Conservation (phyloP, 2,329 filamentous ascomycete species). For the Pyrenochaeta sp. region DNA sequence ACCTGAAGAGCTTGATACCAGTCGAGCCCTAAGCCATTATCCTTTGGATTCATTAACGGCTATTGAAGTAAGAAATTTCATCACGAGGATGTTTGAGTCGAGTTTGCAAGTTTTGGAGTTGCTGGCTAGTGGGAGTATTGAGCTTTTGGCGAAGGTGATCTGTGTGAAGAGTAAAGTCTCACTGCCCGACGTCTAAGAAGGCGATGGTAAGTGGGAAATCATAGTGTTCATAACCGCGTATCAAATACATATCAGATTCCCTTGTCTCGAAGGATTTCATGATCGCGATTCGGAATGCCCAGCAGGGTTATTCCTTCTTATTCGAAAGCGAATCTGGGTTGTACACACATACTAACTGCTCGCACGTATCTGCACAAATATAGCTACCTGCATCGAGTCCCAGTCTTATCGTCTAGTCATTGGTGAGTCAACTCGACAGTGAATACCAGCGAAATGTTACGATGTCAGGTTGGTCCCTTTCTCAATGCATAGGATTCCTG, state of each 20-base stretch:
- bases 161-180: neutral
- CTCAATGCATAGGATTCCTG: too few relatives aligned
- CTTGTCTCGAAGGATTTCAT: too few relatives aligned
- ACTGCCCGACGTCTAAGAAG: neutral
- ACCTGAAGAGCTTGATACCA: constrained; percentile 33
- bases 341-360: too few relatives aligned
- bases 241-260: neutral
- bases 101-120: constrained; percentile 66
- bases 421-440: too few relatives aligned
- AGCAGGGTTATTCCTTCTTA: too few relatives aligned
- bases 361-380: too few relatives aligned
- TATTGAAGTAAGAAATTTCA: constrained; percentile 44
- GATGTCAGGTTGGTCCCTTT: too few relatives aligned
- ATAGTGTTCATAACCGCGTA: neutral
- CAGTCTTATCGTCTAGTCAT: too few relatives aligned
- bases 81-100: constrained; percentile 53
- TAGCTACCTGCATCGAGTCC: too few relatives aligned
- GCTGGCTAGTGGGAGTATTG: constrained; percentile 45
- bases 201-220: neutral
- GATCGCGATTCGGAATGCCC: too few relatives aligned
- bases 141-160: neutral
- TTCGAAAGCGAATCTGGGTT: too few relatives aligned
- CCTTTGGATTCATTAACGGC: constrained; percentile 39
- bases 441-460: too few relatives aligned
- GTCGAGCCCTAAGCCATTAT: constrained; percentile 30